phyloP scores from a whole-genome alignment of 345 rosid genomes.

The Litchi chinensis region DNA sequence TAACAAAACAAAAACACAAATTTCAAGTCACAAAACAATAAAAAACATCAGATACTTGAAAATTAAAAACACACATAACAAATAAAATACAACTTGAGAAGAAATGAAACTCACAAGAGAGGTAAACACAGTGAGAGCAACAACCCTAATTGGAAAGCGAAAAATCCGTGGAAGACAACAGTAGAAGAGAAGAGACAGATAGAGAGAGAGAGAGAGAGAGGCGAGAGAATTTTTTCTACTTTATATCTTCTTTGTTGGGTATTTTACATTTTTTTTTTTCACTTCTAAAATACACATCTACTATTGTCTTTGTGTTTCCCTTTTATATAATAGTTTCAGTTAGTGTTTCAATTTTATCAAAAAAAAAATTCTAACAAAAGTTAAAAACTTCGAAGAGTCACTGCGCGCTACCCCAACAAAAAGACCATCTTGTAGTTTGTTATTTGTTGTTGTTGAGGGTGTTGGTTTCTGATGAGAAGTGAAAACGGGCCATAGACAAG shows the following conservation, averaged over 20 bases:
- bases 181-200: slow-evolving; percentile 1
- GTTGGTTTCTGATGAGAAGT: background rate
- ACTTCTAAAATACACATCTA: background rate
- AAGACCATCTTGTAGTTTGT: background rate
- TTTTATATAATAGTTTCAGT: background rate
- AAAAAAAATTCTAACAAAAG: background rate
- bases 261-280: background rate
- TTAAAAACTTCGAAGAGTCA: background rate
- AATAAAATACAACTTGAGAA: background rate
- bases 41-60: background rate
- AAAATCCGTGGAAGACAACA: slow-evolving; percentile 28
- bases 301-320: background rate
- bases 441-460: background rate
- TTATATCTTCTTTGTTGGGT: slow-evolving; percentile 18
- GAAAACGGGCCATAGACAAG: slow-evolving; percentile 2
- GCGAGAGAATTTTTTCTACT: slow-evolving; percentile 27
- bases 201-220: slow-evolving; percentile 17
- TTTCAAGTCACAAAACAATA: slow-evolving; percentile 5
- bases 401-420: background rate
- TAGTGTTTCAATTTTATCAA: background rate
- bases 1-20: slow-evolving; percentile 15
- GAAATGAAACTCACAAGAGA: slow-evolving; percentile 29
- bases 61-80: background rate
- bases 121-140: background rate
- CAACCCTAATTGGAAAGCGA: slow-evolving; percentile 33